Evolutionary conservation across 2,329 filamentous ascomycete genomes (phyloP), one percentile per base, ranked within the genome.

Genomic region (Clonostachys byssicola): DNA sequence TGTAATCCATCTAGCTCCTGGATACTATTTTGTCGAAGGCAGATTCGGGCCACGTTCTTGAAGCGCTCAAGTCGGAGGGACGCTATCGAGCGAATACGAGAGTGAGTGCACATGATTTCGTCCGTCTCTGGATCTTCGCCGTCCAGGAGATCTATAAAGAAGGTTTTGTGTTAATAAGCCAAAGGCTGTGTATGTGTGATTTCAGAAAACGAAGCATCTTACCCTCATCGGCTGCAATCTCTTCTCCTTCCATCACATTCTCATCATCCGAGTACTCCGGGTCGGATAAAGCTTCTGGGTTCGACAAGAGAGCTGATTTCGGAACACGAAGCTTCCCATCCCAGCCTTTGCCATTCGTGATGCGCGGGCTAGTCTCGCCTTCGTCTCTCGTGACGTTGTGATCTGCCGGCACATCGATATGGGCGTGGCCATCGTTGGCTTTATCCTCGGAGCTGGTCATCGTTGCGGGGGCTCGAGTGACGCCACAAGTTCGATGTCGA

Each of bases 21-120:
- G 62, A 99, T 94, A 55, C 82, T 80, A 65, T 99, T 99, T 65
- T 99, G 92, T 43, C 94, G 90, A 17, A 99, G 84, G 63, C 92
- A 96, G 56, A 99, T 72, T 59, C 88, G 85, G 60, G 78, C 74
- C 23, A 91, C 77, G 47, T 88, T 81, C 49, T 75, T 78, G 71
- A 99, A 97, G 50, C 94, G 84, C 51, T 92, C 88, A 43, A 99
- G 79, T n/a, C 74, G 81, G 18, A 99, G 79, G 14, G 85, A 83
- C 7, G 85, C 71, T 55, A 97, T 87, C 34, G 89, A 92, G 18
- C 78, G 71, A 60, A 99, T 80, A 54, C 92, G 88, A 47, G 87
- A 87, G 65, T 97, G 92, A n/a, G 91, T 85, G 51, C 92, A 84
- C 61, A 94, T 88, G 59, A 99, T 92, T 60, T 95, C 89, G 69